Base-by-base conservation (phyloP, 2,329 filamentous ascomycete genomes). In the Aspergillus clavatus region DNA sequence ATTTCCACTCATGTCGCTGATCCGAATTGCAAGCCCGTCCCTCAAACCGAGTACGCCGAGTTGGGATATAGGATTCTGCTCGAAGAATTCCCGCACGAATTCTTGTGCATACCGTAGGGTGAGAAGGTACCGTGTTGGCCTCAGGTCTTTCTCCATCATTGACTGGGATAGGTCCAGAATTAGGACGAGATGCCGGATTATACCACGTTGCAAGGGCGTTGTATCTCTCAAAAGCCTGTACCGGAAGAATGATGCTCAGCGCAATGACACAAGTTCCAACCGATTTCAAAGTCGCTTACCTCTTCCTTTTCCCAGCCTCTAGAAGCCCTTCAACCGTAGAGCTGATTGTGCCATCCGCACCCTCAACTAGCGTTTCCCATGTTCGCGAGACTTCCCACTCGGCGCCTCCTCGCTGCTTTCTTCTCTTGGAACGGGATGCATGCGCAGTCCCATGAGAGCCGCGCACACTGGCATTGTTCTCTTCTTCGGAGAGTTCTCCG, bases 51-150 rank as follows among this genome's bases (percentile, higher is more conserved):
- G 75, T 23, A 98, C 85, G 19, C 87, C 90, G 45, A 98, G 80
- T 70, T 98, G 93, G 7, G 89, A 95, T 55, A 98, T 97, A 8
- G 93, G 93, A 60, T 98, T 98, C 69, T 98, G 93, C 69, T 97
- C 93, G 63, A 97, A 98, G 71, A 89, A 98, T 66, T 96, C 91
- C 47, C 84, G 80, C 39, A 97, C 86, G 67, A 97, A 98, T 46
- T 89, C 85, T 52, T 85, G 81, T 12, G 89, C 86, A 68, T 89
- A 94, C 52, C 83, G 83, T 60, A 96, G 77, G 42, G 84, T 86
- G 24, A 96, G 79, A 28, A 89, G 79, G 68, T 91, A 90, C 48
- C 91, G 81, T 35, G 84, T 95, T 5, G 93, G 93, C 21, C 93
- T 81, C 55, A 97, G 77, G 63, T 98, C 93, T 69, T 97, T 97